Evolutionary conservation across 2,329 filamentous ascomycete genomes (phyloP).

Genomic region (Pseudohalonectria lignicola): DNA sequence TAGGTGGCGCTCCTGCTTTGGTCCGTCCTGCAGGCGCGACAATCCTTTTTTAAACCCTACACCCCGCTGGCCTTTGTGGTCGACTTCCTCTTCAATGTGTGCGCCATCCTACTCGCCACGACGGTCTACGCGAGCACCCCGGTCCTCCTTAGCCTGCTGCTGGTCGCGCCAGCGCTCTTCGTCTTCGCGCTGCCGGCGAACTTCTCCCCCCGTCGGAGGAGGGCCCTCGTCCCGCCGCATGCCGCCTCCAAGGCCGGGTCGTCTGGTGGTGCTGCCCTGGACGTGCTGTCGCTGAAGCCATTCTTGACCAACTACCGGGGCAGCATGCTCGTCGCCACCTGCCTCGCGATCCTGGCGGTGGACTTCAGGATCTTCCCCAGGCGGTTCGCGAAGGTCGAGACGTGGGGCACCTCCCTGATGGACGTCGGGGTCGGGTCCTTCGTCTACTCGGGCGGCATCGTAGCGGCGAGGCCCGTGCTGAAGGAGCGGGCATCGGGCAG

Average conservation of each 20-base stretch:
- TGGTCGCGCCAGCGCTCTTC: conserved; percentile 60
- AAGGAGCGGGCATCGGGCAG: conserved; percentile 51
- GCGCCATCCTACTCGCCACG: conserved; percentile 69
- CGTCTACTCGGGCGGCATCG: conserved; percentile 85
- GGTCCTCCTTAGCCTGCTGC: conserved; percentile 60
- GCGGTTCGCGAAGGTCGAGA: conserved; percentile 94
- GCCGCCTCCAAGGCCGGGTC: conserved; percentile 22
- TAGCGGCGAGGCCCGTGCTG: conserved; percentile 73
- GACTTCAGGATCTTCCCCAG: conserved; percentile 90
- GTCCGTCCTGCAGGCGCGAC: conserved; percentile 76
- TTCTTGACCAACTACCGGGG: conserved; percentile 90
- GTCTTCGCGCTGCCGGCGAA: conserved; percentile 42
- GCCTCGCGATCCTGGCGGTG: conserved; percentile 86
- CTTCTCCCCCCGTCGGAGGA: conserved; percentile 31
- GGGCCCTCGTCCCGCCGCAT: conserved; percentile 34
- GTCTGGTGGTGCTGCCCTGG: conserved; percentile 11
- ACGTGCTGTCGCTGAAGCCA: conserved; percentile 67
- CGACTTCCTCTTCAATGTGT: conserved; percentile 83
- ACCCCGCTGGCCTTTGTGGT: conserved; percentile 54
- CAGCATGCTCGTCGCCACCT: conserved; percentile 83
- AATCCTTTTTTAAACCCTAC: conserved; percentile 74
- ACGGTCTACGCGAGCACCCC: conserved; percentile 74
- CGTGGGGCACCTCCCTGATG: conserved; percentile 99
- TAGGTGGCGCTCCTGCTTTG: conserved; percentile 77
- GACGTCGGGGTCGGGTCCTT: conserved; percentile 95